phyloP scores from a whole-genome alignment of 352 stramenopile genomes.

The Phytopythium mirpurense region DNA sequence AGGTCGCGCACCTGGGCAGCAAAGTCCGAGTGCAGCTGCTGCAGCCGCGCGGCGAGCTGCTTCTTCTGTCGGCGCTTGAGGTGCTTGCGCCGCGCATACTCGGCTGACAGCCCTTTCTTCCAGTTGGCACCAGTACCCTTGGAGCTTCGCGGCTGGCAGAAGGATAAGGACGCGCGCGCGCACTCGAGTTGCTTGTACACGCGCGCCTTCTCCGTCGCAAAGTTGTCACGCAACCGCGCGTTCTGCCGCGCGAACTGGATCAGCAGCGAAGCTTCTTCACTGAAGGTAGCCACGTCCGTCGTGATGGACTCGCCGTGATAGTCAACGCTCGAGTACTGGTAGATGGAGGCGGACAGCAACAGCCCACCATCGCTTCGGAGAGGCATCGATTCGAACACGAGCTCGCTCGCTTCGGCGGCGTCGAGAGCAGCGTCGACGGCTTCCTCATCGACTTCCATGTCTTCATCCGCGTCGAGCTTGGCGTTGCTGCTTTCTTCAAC shows the following conservation, averaged over 20 bases:
- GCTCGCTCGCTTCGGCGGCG: slow-evolving; percentile 32
- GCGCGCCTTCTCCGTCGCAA: slow-evolving; percentile 33
- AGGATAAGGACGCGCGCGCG: slow-evolving; percentile 18
- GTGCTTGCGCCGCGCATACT: slow-evolving; percentile 63
- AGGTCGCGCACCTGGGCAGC: slow-evolving; percentile 35
- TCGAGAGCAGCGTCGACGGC: slow-evolving; percentile 30
- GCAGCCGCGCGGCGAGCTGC: slow-evolving; percentile 44
- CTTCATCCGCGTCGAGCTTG: slow-evolving; percentile 6
- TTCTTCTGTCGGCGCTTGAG: slow-evolving; percentile 72
- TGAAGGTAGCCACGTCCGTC: slow-evolving; percentile 10
- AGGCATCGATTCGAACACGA: slow-evolving; percentile 28
- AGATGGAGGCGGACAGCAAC: slow-evolving; percentile 36
- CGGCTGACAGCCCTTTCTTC: slow-evolving; percentile 36
- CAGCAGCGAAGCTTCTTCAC: slow-evolving; percentile 33
- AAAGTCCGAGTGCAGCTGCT: slow-evolving; percentile 40
- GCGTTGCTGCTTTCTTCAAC: background rate
- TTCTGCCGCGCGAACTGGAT: slow-evolving; percentile 47
- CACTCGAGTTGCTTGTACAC: slow-evolving; percentile 46
- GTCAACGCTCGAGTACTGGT: slow-evolving; percentile 21
- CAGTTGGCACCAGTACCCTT: slow-evolving; percentile 29
- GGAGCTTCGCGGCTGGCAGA: background rate
- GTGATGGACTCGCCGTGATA: slow-evolving; percentile 5
- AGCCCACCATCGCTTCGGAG: slow-evolving; percentile 35
- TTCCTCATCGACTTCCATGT: slow-evolving; percentile 13
- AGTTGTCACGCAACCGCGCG: slow-evolving; percentile 44